Evolutionary conservation across 1,284 basidiomycete species (phyloP).

Genomic region (Lignosus rhinocerotis): DNA sequence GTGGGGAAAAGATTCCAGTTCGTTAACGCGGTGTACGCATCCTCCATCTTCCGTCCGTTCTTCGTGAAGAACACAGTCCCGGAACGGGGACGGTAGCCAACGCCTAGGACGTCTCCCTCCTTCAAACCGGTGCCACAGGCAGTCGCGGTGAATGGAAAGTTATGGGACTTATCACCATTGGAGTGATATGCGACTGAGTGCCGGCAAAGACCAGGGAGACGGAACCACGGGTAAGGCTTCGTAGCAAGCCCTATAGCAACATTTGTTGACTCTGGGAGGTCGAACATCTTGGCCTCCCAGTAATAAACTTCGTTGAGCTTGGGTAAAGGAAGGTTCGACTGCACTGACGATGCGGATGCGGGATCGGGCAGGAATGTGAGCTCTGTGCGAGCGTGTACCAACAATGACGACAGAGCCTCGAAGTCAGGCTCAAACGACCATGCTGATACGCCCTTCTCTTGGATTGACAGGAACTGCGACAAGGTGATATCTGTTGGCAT

Average conservation of each 20-base stretch:
- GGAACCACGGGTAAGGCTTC: slow-evolving; percentile 92
- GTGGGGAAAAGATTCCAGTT: slow-evolving; percentile 93
- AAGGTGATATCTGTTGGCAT: slow-evolving; percentile 94
- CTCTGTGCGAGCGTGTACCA: slow-evolving; percentile 92
- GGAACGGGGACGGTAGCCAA: slow-evolving; percentile 90
- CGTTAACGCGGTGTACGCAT: slow-evolving; percentile 88
- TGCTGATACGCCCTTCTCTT: slow-evolving; percentile 96
- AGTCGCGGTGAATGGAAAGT: slow-evolving; percentile 91
- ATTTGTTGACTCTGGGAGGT: slow-evolving; percentile 82
- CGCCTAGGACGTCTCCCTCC: slow-evolving; percentile 92
- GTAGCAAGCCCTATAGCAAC: slow-evolving; percentile 91
- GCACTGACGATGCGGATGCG: slow-evolving; percentile 87
- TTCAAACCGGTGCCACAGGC: slow-evolving; percentile 86
- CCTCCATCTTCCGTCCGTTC: slow-evolving; percentile 93
- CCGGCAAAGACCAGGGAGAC: slow-evolving; percentile 85
- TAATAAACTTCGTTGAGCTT: slow-evolving; percentile 98
- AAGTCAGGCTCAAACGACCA: slow-evolving; percentile 98
- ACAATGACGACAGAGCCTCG: slow-evolving; percentile 85
- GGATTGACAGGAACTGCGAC: slow-evolving; percentile 95
- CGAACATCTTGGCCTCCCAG: slow-evolving; percentile 98
- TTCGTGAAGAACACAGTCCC: slow-evolving; percentile 98
- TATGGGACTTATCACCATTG: slow-evolving; percentile 96
- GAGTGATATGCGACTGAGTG: slow-evolving; percentile 97
- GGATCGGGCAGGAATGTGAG: slow-evolving; percentile 96
- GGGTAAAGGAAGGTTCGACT: slow-evolving; percentile 92